Evolutionary conservation across 495 filamentous ascomycete genomes (phyloP).

Genomic region (Xylaria venustula): DNA sequence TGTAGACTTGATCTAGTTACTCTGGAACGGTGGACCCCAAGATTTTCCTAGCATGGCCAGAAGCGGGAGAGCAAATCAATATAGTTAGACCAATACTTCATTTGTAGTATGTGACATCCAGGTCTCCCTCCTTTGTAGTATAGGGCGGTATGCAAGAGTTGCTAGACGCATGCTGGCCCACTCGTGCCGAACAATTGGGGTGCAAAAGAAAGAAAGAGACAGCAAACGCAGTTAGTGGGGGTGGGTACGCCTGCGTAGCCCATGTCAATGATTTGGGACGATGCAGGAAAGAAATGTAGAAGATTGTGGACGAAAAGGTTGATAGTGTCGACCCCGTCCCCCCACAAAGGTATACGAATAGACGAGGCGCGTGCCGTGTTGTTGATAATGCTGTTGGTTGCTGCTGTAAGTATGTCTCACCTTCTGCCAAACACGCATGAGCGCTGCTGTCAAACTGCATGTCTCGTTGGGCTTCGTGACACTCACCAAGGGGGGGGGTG

Average conservation of each 20-base stretch:
- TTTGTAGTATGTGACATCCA: constrained; percentile 15
- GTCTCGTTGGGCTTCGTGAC: constrained; percentile 15
- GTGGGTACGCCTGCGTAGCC: constrained; percentile 12
- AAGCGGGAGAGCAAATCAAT: constrained; percentile 4
- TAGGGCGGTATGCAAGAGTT: constrained; percentile 13
- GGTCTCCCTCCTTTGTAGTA: constrained; percentile 7
- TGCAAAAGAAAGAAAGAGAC: constrained; percentile 9
- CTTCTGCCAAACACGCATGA: constrained; percentile 16
- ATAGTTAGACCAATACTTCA: constrained; percentile 10
- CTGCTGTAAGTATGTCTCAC: constrained; percentile 15
- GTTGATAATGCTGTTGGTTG: constrained; percentile 8
- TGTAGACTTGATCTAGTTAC: too few species aligned
- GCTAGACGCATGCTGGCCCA: constrained; percentile 14
- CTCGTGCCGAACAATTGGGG: constrained; percentile 18
- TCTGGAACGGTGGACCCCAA: constrained; percentile 16
- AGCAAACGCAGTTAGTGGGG: constrained; percentile 13
- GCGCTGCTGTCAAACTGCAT: constrained; percentile 16
- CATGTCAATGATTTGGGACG: constrained; percentile 7
- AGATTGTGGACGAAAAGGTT: constrained; percentile 3
- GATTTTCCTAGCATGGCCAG: constrained; percentile 12
- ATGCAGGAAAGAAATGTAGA: constrained; percentile 5
- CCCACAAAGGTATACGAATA: background rate
- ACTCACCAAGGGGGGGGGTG: constrained; percentile 14
- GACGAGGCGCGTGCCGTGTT: constrained; percentile 6
- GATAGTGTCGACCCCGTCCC: background rate